phyloP scores from a whole-genome alignment of 495 filamentous ascomycete genomes.

The Aspergillus diversus region DNA sequence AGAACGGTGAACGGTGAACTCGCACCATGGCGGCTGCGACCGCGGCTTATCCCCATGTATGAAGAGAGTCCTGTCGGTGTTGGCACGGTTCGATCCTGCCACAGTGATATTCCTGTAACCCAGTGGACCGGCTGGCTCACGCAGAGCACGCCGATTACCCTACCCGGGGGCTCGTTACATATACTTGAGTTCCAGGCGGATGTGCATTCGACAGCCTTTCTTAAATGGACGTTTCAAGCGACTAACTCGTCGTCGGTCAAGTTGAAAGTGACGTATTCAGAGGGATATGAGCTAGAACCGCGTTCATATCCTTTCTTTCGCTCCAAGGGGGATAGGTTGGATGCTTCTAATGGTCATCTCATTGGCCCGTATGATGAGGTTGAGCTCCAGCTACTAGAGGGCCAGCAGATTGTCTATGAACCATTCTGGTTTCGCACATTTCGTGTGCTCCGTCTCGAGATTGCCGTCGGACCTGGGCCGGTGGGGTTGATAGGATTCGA shows the following conservation, averaged over 20 bases:
- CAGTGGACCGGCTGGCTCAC: slow-evolving; percentile 30
- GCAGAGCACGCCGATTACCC: slow-evolving; percentile 14
- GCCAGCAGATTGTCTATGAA: slow-evolving; percentile 28
- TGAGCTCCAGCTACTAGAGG: slow-evolving; percentile 18
- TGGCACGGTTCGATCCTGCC: slow-evolving; percentile 27
- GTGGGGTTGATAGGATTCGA: not conserved
- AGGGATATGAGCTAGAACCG: slow-evolving; percentile 46
- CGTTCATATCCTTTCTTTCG: slow-evolving; percentile 44
- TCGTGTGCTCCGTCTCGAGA: slow-evolving; percentile 34
- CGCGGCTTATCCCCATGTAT: slow-evolving; percentile 40
- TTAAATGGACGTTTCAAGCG: slow-evolving; percentile 36
- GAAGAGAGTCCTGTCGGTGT: slow-evolving; percentile 27
- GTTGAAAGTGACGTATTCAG: slow-evolving; percentile 41
- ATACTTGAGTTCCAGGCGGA: slow-evolving; percentile 40
- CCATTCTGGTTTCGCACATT: slow-evolving; percentile 50
- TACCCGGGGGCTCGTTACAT: slow-evolving; percentile 30
- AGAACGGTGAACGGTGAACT: slow-evolving; percentile 42
- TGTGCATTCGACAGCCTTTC: slow-evolving; percentile 42
- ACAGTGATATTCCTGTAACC: slow-evolving; percentile 21
- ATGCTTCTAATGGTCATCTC: slow-evolving; percentile 34
- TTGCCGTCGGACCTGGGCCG: slow-evolving; percentile 18
- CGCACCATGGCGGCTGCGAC: slow-evolving; percentile 37
- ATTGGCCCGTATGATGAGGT: slow-evolving; percentile 40
- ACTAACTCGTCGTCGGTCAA: slow-evolving; percentile 23
- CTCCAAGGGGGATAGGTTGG: slow-evolving; percentile 38